These are phyloP conservation scores for Xylaria telfairii DNA, from an alignment of 495 filamentous ascomycete species.

Conservation along the genomic window DNA sequence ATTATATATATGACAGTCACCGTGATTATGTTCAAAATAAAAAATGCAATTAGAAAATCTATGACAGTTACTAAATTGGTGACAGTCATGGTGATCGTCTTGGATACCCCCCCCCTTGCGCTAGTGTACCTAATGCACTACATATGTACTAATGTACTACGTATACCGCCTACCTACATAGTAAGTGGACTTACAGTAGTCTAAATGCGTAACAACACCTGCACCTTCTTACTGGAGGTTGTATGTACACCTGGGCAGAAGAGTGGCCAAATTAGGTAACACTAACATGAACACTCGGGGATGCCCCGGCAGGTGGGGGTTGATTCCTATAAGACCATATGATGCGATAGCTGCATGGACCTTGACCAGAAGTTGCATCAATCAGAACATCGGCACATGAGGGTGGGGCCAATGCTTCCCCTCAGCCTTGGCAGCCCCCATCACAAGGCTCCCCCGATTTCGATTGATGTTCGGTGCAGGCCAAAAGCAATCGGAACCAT, in stretches of 20 bases:
- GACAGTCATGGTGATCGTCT: no score
- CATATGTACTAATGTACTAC: background rate
- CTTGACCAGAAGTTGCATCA: background rate
- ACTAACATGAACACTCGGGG: background rate
- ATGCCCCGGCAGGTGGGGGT: background rate
- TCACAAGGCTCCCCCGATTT: slow-evolving; percentile 27
- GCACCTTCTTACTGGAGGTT: no score
- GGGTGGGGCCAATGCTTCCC: background rate
- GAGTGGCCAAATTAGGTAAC: background rate
- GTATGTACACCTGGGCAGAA: background rate
- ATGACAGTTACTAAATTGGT: no score
- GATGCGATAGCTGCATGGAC: background rate
- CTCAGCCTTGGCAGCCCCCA: slow-evolving; percentile 32
- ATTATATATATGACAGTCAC: no score
- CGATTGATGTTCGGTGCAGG: background rate
- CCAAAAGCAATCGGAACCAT: background rate
- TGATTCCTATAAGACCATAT: background rate
- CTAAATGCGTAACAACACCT: background rate
- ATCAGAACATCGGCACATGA: background rate
- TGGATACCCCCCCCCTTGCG: no score
- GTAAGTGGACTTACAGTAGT: no score
- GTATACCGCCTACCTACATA: no score
- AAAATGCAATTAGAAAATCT: no score
- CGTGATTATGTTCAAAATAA: no score
- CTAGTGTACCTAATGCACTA: no score